These are phyloP conservation scores for Dendrobium nobile DNA, from an alignment of 106 monocot species.

Conservation along the genomic window DNA sequence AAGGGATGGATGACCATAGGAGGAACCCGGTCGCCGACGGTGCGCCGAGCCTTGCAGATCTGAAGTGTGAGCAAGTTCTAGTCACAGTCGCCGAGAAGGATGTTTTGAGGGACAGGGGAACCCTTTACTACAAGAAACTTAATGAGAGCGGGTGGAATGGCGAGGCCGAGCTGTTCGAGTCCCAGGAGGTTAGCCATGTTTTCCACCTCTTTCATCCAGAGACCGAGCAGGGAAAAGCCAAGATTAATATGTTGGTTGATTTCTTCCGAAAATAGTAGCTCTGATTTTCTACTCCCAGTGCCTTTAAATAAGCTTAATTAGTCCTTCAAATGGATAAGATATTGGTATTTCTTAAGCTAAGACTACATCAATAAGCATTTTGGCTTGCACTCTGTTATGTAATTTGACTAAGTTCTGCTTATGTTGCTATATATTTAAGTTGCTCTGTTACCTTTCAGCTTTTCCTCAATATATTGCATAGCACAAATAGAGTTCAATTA, in stretches of 20 bases:
- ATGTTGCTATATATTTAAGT: no score
- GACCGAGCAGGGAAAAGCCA: background rate
- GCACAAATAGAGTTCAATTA: no score
- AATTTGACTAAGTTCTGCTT: no score
- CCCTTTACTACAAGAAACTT: background rate
- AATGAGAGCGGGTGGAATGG: background rate
- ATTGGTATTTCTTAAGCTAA: no score
- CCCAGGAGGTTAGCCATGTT: background rate
- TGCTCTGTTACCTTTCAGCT: no score
- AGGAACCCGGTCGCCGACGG: background rate
- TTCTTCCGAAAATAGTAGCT: background rate
- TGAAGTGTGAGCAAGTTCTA: background rate
- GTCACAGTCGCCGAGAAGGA: constrained; percentile 8
- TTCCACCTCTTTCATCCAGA: background rate
- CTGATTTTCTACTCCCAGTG: no score
- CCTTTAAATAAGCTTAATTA: no score
- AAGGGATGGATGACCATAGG: constrained; percentile 2
- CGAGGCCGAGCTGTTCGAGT: background rate
- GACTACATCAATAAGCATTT: no score
- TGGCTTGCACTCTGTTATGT: no score
- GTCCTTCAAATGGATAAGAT: no score
- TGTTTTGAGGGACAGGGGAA: background rate
- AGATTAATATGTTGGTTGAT: background rate
- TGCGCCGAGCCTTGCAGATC: background rate
- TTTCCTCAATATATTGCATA: no score